Evolutionary conservation across 768 basidiomycete species (phyloP).

Genomic region (Xerocomus brunneocitrinus): DNA sequence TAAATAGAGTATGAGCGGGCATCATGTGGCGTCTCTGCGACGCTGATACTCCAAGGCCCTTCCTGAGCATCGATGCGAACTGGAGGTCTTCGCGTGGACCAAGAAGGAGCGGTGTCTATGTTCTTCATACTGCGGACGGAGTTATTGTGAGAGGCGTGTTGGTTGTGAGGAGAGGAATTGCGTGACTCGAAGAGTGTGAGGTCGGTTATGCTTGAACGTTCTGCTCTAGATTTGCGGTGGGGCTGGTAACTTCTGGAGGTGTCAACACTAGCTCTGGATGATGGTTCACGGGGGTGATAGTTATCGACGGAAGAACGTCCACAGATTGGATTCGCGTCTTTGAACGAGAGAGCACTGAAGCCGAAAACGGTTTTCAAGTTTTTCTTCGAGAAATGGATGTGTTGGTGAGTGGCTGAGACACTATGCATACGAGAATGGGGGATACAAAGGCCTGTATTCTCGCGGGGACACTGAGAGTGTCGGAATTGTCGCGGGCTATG

Average conservation of each 20-base stretch:
- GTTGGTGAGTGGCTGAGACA: slow-evolving; percentile 34
- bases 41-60: slow-evolving; percentile 83
- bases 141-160: slow-evolving; percentile 29
- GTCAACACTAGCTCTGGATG: slow-evolving; percentile 43
- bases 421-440: slow-evolving; percentile 40
- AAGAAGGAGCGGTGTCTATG: slow-evolving; percentile 40
- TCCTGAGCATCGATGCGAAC: slow-evolving; percentile 70
- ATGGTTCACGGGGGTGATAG: slow-evolving; percentile 24
- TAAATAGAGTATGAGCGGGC: slow-evolving; percentile 69
- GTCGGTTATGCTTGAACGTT: slow-evolving; percentile 37
- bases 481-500: slow-evolving; percentile 27
- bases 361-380: slow-evolving; percentile 48
- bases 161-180: slow-evolving; percentile 27
- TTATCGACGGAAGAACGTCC: slow-evolving; percentile 28
- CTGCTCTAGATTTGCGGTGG: slow-evolving; percentile 33
- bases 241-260: slow-evolving; percentile 35
- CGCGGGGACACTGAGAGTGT: slow-evolving; percentile 23
- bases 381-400: slow-evolving; percentile 37
- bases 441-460: slow-evolving; percentile 20
- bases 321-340: slow-evolving; percentile 29
- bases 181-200: slow-evolving; percentile 40
- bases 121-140: slow-evolving; percentile 39
- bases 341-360: slow-evolving; percentile 36
- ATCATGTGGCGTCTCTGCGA: slow-evolving; percentile 80
- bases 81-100: slow-evolving; percentile 42